These are phyloP conservation scores for Vicia faba DNA, from an alignment of 306 rosid genomes.

Conservation along the genomic window DNA sequence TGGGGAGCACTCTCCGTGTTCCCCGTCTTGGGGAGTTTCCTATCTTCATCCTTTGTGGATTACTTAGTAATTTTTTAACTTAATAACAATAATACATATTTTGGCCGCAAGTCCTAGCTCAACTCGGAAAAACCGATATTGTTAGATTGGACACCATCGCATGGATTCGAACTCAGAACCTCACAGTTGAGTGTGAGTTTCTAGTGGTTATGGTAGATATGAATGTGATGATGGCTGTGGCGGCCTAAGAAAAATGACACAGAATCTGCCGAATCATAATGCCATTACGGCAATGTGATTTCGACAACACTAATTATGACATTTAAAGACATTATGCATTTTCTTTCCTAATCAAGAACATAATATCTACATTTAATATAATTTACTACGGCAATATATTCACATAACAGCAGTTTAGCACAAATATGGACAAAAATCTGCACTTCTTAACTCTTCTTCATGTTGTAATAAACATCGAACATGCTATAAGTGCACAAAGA, in stretches of 20 bases:
- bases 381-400: constrained; percentile 26
- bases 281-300: not conserved
- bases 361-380: constrained; percentile 16
- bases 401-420: constrained; percentile 20
- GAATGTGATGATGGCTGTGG: too few species aligned
- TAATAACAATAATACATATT: too few species aligned
- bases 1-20: too few species aligned
- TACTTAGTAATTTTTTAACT: not conserved
- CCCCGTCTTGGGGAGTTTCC: too few species aligned
- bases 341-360: constrained; percentile 26
- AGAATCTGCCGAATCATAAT: too few species aligned
- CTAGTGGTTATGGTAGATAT: too few species aligned
- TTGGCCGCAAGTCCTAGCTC: too few species aligned
- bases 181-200: too few species aligned
- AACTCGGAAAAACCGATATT: too few species aligned
- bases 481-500: constrained; percentile 1
- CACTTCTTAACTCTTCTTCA: constrained; percentile 12
- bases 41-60: not conserved
- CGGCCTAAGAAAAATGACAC: too few species aligned
- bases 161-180: too few species aligned
- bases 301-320: not conserved
- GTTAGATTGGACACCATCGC: too few species aligned
- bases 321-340: not conserved
- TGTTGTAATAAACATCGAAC: constrained; percentile 5
- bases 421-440: constrained; percentile 1